Conservation (phyloP, 169 alveolate species). For the Eimeria necatrix region DNA sequence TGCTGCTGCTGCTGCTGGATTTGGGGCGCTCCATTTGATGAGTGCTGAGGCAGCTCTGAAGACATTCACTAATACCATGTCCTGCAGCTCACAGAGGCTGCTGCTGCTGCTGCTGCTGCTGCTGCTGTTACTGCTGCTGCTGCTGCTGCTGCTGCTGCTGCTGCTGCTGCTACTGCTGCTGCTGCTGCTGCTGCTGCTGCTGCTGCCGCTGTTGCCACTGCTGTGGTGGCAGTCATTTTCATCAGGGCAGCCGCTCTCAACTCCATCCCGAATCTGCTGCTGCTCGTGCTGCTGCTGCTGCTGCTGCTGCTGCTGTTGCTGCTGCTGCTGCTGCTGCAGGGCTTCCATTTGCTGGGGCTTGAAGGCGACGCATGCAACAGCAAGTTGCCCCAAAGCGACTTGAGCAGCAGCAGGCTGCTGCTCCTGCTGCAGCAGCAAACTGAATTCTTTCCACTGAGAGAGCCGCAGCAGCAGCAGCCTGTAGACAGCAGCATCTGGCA, state of each 20-base stretch:
- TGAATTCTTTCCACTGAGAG: constrained; percentile 7
- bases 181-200: constrained; percentile 1
- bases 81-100: constrained; percentile 14
- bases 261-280: not conserved
- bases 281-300: constrained; percentile 59
- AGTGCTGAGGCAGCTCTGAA: not conserved
- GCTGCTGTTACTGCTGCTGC: not conserved
- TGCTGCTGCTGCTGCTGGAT: constrained; percentile 22
- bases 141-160: not conserved
- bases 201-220: not conserved
- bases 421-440: constrained; percentile 52
- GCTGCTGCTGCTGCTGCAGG: constrained; percentile 35
- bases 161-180: not conserved
- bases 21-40: not conserved
- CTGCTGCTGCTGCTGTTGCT: constrained; percentile 58
- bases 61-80: not conserved
- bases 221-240: not conserved
- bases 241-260: not conserved
- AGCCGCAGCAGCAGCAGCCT: constrained; percentile 68
- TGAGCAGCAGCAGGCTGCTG: constrained; percentile 54
- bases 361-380: not conserved
- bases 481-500: not conserved
- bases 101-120: not conserved
- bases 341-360: constrained; percentile 23
- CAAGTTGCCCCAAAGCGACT: constrained; percentile 71